Percentiles rank a stretch among this genome's conserved stretches.
phyloP scores from a whole-genome alignment of 2,329 filamentous ascomycete genomes.

The Sporothrix brunneoviolacea region DNA sequence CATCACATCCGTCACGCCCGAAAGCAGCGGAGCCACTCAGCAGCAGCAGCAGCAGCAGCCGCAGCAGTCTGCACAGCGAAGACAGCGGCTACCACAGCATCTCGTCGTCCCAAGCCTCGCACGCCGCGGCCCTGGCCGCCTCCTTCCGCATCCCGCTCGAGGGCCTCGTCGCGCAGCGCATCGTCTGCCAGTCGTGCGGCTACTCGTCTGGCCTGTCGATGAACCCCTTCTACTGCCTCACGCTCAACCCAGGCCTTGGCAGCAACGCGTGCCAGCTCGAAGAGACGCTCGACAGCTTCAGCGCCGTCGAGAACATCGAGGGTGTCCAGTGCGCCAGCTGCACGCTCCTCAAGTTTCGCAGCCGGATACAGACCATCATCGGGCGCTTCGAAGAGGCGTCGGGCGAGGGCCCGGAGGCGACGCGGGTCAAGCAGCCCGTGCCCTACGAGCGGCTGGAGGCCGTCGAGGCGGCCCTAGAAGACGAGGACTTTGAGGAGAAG shows the following conservation, averaged over 20 bases:
- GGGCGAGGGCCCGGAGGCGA: slow-evolving; percentile 31
- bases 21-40: background rate
- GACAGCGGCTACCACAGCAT: slow-evolving; percentile 52
- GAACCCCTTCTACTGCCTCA: slow-evolving; percentile 90
- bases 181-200: slow-evolving; percentile 79
- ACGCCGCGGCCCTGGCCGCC: slow-evolving; percentile 28
- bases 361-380: slow-evolving; percentile 41
- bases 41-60: slow-evolving; percentile 5
- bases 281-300: slow-evolving; percentile 78
- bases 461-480: slow-evolving; percentile 65
- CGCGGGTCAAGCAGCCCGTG: slow-evolving; percentile 34
- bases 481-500: slow-evolving; percentile 71
- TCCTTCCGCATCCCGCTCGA: slow-evolving; percentile 69
- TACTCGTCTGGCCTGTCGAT: slow-evolving; percentile 83
- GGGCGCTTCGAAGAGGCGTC: slow-evolving; percentile 29
- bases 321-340: slow-evolving; percentile 90
- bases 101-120: slow-evolving; percentile 30
- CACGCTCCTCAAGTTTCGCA: slow-evolving; percentile 59
- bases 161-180: slow-evolving; percentile 78
- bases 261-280: slow-evolving; percentile 61
- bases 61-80: slow-evolving; percentile 44
- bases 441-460: slow-evolving; percentile 52
- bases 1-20: too few species aligned
- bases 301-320: slow-evolving; percentile 74
- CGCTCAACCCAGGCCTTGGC: slow-evolving; percentile 66